Conservation (phyloP, 495 filamentous ascomycete species). For the Hypoxylon crocopeplum region DNA sequence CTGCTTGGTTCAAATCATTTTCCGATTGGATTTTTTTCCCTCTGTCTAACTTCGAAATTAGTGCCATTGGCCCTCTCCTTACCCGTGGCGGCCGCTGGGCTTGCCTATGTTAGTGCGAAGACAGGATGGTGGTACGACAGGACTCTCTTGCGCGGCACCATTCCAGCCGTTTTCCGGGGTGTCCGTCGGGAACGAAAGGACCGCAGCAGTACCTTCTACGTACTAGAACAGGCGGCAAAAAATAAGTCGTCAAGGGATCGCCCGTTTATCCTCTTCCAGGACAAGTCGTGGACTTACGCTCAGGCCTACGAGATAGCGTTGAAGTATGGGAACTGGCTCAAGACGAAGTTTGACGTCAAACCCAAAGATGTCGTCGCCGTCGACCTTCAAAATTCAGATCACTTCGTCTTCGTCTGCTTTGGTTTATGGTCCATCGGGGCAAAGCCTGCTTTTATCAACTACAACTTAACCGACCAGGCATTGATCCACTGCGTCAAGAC, state of each 20-base stretch:
- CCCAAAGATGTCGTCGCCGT: slow-evolving; percentile 85
- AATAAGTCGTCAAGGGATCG: slow-evolving; percentile 61
- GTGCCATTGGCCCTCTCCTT: slow-evolving; percentile 60
- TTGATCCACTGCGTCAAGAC: slow-evolving; percentile 80
- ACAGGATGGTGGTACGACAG: slow-evolving; percentile 71
- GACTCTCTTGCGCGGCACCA: slow-evolving; percentile 56
- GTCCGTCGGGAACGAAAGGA: slow-evolving; percentile 60
- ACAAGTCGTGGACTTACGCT: slow-evolving; percentile 79
- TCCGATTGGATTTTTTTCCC: not conserved
- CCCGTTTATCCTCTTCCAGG: slow-evolving; percentile 76
- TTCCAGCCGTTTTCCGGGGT: slow-evolving; percentile 51
- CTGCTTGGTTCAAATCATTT: not conserved
- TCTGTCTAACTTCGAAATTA: slow-evolving; percentile 4
- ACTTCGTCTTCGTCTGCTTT: slow-evolving; percentile 82
- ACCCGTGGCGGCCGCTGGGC: slow-evolving; percentile 69
- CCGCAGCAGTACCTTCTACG: slow-evolving; percentile 78
- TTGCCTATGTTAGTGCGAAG: slow-evolving; percentile 85
- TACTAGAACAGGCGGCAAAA: slow-evolving; percentile 72
- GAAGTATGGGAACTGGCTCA: slow-evolving; percentile 84
- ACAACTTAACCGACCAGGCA: slow-evolving; percentile 79
- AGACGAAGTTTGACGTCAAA: slow-evolving; percentile 70
- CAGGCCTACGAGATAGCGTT: slow-evolving; percentile 77
- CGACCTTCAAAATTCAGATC: slow-evolving; percentile 85
- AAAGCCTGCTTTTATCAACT: slow-evolving; percentile 92
- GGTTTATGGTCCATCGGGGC: slow-evolving; percentile 91